Base-by-base conservation (phyloP, 2,329 filamentous ascomycete species). In the Pseudopithomyces maydicus region DNA sequence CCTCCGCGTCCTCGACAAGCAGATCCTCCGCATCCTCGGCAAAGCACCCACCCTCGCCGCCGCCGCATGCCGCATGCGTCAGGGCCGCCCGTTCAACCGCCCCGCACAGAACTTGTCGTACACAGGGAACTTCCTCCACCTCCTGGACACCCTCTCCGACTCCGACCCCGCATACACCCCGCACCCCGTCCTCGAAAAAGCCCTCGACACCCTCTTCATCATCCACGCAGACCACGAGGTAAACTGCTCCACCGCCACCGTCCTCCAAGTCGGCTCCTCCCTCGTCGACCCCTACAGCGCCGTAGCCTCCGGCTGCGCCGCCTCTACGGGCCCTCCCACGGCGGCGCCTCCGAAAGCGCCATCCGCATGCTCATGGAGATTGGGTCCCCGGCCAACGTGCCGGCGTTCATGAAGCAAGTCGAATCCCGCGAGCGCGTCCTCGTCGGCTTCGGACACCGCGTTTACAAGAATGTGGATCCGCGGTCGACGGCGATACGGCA, bases 321-420 rank as follows among this genome's bases (percentile, higher is more conserved):
- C 45, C 45, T 48, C 5, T 48, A 48, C 45, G 45, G 45, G 8
- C 45, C 45, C 17, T 48, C 45, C 5, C 45, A 48, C 45, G 45
- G 45, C 32, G 45, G 45, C 32, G 45, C 45, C 32, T 48, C 45
- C 3, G 45, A 48, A 14, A 38, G 32, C 45, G 45, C 45, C 12
- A 48, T 48, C 45, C 45, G 45, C 29, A 48, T 48, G 45, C 32
- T 48, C 32, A 48, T 48, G 45, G 45, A 48, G 12, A 48, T 48
- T 14, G 45, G 45, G 11, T n/a, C 32, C 11, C 45, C 45, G 5
- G 45, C 15, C 3, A 48, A 48, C 45, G 45, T 48, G 1, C 45
- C 45, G 2, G 32, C 45, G 6, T 48, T 48, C 45, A 48, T 48
- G 45, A 12, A 2, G 7, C 5, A 36, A 6, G 45, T 48, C 45